These are phyloP conservation scores for Populus ilicifolia DNA, from an alignment of 345 rosid species.

Conservation along the genomic window DNA sequence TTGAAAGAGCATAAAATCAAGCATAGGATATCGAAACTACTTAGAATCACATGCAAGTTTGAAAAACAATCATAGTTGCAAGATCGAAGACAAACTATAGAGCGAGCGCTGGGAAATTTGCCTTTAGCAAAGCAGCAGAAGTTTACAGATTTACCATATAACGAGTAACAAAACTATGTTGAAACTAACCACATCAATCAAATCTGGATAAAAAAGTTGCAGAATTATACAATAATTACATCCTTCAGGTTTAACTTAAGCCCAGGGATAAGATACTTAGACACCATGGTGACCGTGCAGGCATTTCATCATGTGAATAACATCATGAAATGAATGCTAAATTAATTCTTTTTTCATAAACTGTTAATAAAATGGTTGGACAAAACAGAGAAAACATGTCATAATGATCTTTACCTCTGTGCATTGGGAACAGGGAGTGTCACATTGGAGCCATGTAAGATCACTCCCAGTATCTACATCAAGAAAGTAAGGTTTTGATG, in stretches of 20 bases:
- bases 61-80: neutral
- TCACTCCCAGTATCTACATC: slow-evolving; percentile 95
- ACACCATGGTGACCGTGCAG: neutral
- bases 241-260: neutral
- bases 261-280: neutral
- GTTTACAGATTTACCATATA: neutral
- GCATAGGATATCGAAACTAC: neutral
- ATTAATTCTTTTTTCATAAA: neutral
- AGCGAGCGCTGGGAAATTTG: neutral
- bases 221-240: neutral
- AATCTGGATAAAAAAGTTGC: neutral
- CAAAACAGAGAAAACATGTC: neutral
- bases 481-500: slow-evolving; percentile 79
- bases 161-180: neutral
- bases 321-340: neutral
- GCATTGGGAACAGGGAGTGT: slow-evolving; percentile 72
- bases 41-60: neutral
- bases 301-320: neutral
- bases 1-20: neutral
- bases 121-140: neutral
- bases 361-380: neutral
- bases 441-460: slow-evolving; percentile 96
- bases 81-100: neutral
- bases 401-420: slow-evolving; percentile 36
- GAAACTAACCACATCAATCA: neutral